A percentile compares a stretch with the other conserved stretches of the same genome.
phyloP scores from a whole-genome alignment of 495 filamentous ascomycete species.

The Hypoxylon lenormandii region DNA sequence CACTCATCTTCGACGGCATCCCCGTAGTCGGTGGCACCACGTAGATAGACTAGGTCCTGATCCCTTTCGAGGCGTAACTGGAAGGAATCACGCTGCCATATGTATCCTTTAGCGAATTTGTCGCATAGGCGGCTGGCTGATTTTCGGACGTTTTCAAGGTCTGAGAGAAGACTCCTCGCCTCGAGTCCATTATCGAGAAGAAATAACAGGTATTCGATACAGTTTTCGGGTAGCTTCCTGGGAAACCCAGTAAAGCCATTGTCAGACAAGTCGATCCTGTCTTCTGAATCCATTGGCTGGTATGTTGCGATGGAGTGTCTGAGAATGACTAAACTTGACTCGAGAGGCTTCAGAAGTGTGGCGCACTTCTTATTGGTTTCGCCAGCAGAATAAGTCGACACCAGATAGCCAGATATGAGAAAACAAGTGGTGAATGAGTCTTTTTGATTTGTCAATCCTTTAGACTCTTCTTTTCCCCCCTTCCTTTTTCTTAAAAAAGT shows the following conservation, averaged over 20 bases:
- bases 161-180: conserved; percentile 60
- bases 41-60: conserved; percentile 68
- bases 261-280: conserved; percentile 48
- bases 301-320: background rate
- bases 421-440: background rate
- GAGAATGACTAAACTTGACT: no score
- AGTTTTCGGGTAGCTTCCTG: conserved; percentile 83
- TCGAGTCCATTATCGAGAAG: conserved; percentile 70
- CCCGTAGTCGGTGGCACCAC: conserved; percentile 83
- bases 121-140: conserved; percentile 72
- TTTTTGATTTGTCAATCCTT: background rate
- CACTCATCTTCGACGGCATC: conserved; percentile 98
- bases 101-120: conserved; percentile 79
- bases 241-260: conserved; percentile 73
- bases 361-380: background rate
- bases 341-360: background rate
- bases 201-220: conserved; percentile 86
- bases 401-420: background rate
- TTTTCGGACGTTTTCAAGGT: conserved; percentile 77
- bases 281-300: conserved; percentile 35
- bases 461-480: background rate
- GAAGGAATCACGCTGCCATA: conserved; percentile 92
- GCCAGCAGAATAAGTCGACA: no score
- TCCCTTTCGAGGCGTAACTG: conserved; percentile 67
- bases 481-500: background rate